Evolutionary conservation across 108 stramenopile genomes (phyloP), one percentile per base, ranked within the genome.

Genomic region (Cyclotella distinguenda): DNA sequence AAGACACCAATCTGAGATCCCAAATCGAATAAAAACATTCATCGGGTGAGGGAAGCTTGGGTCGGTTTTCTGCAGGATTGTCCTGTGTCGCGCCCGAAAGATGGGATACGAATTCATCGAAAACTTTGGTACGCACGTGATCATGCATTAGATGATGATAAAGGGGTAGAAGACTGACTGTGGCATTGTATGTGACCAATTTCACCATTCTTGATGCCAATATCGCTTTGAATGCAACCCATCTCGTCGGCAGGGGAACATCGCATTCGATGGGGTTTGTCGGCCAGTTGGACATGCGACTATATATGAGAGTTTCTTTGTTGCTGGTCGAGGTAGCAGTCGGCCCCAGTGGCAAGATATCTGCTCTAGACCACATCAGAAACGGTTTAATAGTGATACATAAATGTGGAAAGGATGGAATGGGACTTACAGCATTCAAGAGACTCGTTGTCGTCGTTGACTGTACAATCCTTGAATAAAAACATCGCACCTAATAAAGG

Each of bases 401-500:
- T n/a, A n/a, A n/a, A n/a, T n/a, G n/a, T n/a, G n/a, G 38, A 38
- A 38, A 38, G 12, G 10, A 38, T 38, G 38, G 12, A 8, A 38
- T 10, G 38, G 12, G 10, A 31, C 30, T 47, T 25, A 27, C 43
- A 47, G 19, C 47, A 52, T 28, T 45, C 3, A 0, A 39, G 22
- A 21, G 27, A 45, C 16, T 51, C 43, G 35, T 27, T 18, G 28
- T 60, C 42, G 18, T 53, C 66, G 1, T 45, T 28, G 0, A 22
- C 27, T 1, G 16, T 36, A 11, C 32, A 22, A 51, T 34, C 34
- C 10, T 64, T 39, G 47, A 80, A 68, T 12, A 80, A 62, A 61
- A 80, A 80, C 74, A 80, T 76, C 15, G 79, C 79, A 42, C 79
- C 79, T 23, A 80, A 25, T 21, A 80, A 19, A 3, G 55, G 31